Evolutionary conservation across 495 filamentous ascomycete genomes (phyloP), one percentile per base, ranked within the genome.

Genomic region (Filosporella fistucella): DNA sequence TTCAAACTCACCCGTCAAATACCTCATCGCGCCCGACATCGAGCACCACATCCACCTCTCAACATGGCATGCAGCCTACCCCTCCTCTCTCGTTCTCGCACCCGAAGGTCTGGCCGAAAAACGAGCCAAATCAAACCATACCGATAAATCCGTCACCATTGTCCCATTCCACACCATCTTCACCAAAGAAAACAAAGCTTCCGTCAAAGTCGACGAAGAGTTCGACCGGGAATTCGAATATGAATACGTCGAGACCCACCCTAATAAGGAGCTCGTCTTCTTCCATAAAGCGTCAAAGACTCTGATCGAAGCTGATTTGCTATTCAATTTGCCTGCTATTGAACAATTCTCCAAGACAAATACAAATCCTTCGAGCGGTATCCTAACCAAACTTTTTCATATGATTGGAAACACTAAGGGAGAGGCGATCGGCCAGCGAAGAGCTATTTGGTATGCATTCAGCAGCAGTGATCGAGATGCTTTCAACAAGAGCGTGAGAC

Each of bases 11-110:
- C 78, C 33, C 68, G 81, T 98, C 37, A 75, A 72, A 38, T 98
- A 98, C 72, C 79, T 98, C 49, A 76, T 91, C 12, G 93, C 93
- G 2, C 75, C 82, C 17, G 93, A 98, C 60, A 77, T 91, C 17
- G 85, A 96, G 67, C 93, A 98, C 65, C 93, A 98, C 72, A 85
- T 98, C 60, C 89, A 88, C 68, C 59, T 98, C 16, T 82, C 85
- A 0, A 67, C 85, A 11, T 98, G 93, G 94, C 79, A 85, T 49
- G 65, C 75, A 14, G 88, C 78, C 4, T 98, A 75, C 63, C 90
- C 90, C 0, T 54, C 74, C 17, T 90, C 93, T 7, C 77, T 81
- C 46, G 74, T 98, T 32, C 75, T 97, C 54, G 91, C 83, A 0
- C 87, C 88, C 4, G 86, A 94, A 57, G 91, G 91, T 0, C 76